Base-by-base conservation (phyloP, 176 grass and related monocot species). In the Chrysopogon serrulatus region DNA sequence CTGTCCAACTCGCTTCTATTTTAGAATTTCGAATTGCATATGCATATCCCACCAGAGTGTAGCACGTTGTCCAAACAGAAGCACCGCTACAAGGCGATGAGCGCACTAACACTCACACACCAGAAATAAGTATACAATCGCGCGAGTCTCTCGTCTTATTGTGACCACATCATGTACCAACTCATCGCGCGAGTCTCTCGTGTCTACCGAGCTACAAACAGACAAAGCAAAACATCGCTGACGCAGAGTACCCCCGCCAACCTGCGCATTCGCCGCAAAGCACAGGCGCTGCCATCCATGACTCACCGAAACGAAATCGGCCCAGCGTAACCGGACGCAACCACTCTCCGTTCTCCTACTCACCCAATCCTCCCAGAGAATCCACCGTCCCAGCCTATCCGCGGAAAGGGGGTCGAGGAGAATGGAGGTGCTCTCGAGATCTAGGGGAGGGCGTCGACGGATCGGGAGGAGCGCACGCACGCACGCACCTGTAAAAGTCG, bases 401-500 rank as follows among this genome's bases (percentile, higher is more conserved):
- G 1, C 15, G 15, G 11, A 4, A 69, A 31, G n/a, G 6, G n/a
- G 2, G 3, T 30, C 14, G 21, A 45, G 37, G 28, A n/a, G 34
- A 59, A 51, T 11, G 65, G 12, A 23, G 36, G 62, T 16, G 56
- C 12, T 32, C 8, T 4, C 30, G 86, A 75, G 47, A 57, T 33
- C 74, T 57, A 35, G 39, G n/a, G 24, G 71, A 78, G 17, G 27
- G 8, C 10, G 68, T 68, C 15, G 7, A 19, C 10, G 27, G 65
- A 85, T 39, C 6, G 74, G 71, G 30, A 62, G 34, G n/a, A n/a
- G n/a, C n/a, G n/a, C n/a, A n/a, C n/a, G n/a, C n/a, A n/a, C 51
- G 48, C 48, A 21, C 59, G 79, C 32, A 94, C 93, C 90, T 99
- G 90, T 99, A 99, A 86, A 99, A 99, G 88, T 96, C 97, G 31